Evolutionary conservation across 2,329 filamentous ascomycete genomes (phyloP).

Genomic region (Aspergillus calidoustus): DNA sequence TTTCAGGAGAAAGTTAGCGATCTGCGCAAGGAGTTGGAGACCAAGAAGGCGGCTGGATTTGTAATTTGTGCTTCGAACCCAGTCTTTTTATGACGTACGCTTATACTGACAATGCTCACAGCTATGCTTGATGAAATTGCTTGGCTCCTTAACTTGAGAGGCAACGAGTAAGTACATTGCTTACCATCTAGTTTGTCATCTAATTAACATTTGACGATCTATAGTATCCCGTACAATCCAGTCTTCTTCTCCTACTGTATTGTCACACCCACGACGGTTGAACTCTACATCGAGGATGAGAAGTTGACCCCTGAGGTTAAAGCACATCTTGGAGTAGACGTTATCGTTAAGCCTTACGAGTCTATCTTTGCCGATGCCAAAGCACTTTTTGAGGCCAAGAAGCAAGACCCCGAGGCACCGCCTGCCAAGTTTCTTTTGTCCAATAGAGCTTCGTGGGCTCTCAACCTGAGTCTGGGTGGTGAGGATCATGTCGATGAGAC

Average conservation of each 20-base stretch:
- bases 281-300: slow-evolving; percentile 79
- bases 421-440: slow-evolving; percentile 77
- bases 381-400: slow-evolving; percentile 58
- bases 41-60: slow-evolving; percentile 85
- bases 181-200: neutral
- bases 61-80: slow-evolving; percentile 65
- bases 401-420: slow-evolving; percentile 46
- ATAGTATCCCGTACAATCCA: slow-evolving; percentile 88
- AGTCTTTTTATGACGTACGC: neutral
- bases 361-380: slow-evolving; percentile 79
- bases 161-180: slow-evolving; percentile 68
- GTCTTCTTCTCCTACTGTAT: slow-evolving; percentile 98
- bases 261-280: slow-evolving; percentile 75
- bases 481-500: slow-evolving; percentile 83
- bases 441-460: slow-evolving; percentile 88
- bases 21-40: slow-evolving; percentile 86
- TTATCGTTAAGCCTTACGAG: slow-evolving; percentile 80
- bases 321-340: slow-evolving; percentile 69
- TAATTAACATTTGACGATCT: slow-evolving; percentile 11
- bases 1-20: slow-evolving; percentile 83
- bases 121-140: slow-evolving; percentile 94
- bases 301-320: slow-evolving; percentile 74
- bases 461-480: slow-evolving; percentile 84
- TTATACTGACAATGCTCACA: slow-evolving; percentile 30
- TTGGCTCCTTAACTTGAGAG: slow-evolving; percentile 97